Percentiles rank a stretch among this genome's conserved stretches.
Conservation (phyloP, 2,329 filamentous ascomycete genomes). For the Tothia fuscella region DNA sequence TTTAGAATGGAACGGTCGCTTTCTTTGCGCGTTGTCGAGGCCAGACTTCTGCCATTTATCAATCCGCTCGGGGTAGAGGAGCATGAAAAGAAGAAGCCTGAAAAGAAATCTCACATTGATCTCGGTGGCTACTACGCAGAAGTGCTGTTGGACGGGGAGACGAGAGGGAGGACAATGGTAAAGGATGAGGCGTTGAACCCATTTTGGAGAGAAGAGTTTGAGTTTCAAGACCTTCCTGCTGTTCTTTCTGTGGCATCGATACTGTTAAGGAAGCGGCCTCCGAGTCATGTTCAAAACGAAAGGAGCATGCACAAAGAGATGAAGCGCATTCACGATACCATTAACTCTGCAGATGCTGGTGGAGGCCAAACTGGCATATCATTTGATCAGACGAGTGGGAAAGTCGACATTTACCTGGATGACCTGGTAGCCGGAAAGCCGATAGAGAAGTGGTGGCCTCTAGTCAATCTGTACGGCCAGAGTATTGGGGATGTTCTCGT, state of each 20-base stretch:
- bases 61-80: slow-evolving; percentile 24
- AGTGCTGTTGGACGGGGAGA: slow-evolving; percentile 67
- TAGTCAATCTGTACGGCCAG: slow-evolving; percentile 65
- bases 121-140: slow-evolving; percentile 67
- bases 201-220: slow-evolving; percentile 73
- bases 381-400: slow-evolving; percentile 46
- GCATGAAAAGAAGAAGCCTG: slow-evolving; percentile 13
- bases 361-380: slow-evolving; percentile 33
- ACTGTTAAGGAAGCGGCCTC: slow-evolving; percentile 51
- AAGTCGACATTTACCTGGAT: slow-evolving; percentile 72
- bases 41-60: slow-evolving; percentile 37
- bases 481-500: slow-evolving; percentile 74
- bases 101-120: slow-evolving; percentile 15
- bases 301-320: slow-evolving; percentile 27
- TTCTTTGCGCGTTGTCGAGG: slow-evolving; percentile 49
- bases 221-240: slow-evolving; percentile 62
- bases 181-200: slow-evolving; percentile 61
- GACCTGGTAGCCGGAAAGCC: slow-evolving; percentile 67
- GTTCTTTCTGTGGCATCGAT: slow-evolving; percentile 57
- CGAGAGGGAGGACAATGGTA: slow-evolving; percentile 61
- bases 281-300: slow-evolving; percentile 16
- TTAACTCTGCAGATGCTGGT: slow-evolving; percentile 17
- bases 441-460: slow-evolving; percentile 74
- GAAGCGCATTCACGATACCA: slow-evolving; percentile 28
- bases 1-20: slow-evolving; percentile 54